A percentile compares a stretch with the other conserved stretches of the same genome.
Evolutionary conservation across 176 grass and related monocot species (phyloP).

Genomic region (Bothriochloa decipiens): DNA sequence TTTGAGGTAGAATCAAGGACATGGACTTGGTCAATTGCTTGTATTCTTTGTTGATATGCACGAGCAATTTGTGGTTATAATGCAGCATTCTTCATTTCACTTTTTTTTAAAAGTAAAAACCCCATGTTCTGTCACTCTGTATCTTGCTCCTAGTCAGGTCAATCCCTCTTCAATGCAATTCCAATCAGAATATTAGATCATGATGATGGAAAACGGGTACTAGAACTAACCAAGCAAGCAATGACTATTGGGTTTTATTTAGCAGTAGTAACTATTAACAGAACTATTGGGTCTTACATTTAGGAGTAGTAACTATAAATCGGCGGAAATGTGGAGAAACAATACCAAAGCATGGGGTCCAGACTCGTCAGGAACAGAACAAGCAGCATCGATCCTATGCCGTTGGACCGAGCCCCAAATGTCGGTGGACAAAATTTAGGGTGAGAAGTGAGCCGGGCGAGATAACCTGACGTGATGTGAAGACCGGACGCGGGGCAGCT

Average conservation of each 20-base stretch:
- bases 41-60: constrained; percentile 16
- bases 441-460: background rate
- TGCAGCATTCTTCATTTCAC: constrained; percentile 7
- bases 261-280: background rate
- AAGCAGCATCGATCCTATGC: background rate
- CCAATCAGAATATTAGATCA: background rate
- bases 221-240: background rate
- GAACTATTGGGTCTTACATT: background rate
- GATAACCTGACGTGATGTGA: constrained; percentile 10
- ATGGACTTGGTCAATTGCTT: constrained; percentile 9
- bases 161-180: background rate
- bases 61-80: constrained; percentile 1
- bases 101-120: background rate
- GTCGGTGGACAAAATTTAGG: constrained; percentile 2
- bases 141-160: background rate
- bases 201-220: background rate
- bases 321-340: background rate
- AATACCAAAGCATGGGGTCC: background rate
- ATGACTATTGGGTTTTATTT: background rate
- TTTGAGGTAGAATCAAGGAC: constrained; percentile 23
- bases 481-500: background rate
- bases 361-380: background rate
- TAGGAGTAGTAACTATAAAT: background rate
- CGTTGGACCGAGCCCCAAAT: background rate
- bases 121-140: background rate